A percentile compares a stretch with the other conserved stretches of the same genome.
Evolutionary conservation across 2,329 filamentous ascomycete genomes (phyloP).

Genomic region (Fusarium sp.): DNA sequence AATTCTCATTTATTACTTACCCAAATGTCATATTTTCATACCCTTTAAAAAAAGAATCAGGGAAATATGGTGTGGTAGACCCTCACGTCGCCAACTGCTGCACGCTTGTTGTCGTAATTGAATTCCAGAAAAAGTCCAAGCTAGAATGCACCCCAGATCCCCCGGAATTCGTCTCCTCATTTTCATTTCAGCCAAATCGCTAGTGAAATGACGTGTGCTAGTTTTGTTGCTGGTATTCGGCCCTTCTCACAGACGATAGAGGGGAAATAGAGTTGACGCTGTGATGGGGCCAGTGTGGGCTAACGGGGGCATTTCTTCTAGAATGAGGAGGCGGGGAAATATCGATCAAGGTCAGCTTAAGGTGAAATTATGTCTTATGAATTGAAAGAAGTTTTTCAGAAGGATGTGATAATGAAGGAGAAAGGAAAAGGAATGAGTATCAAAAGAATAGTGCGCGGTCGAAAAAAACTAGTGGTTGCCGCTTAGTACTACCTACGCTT

Average conservation of each 20-base stretch:
- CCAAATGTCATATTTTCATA: no score
- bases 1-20: no score
- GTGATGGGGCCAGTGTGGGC: neutral
- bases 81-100: neutral
- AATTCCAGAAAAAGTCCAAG: neutral
- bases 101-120: neutral
- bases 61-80: no score
- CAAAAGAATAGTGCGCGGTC: no score
- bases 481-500: no score
- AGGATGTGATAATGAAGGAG: no score
- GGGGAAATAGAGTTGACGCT: slow-evolving; percentile 30
- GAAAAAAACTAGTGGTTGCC: no score
- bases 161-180: slow-evolving; percentile 8
- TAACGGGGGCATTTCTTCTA: neutral
- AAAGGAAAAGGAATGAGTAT: no score
- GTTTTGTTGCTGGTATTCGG: slow-evolving; percentile 19
- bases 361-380: neutral
- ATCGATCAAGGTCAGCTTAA: neutral
- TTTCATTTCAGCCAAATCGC: neutral
- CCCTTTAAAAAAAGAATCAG: no score
- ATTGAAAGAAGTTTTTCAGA: neutral
- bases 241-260: slow-evolving; percentile 18
- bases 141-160: slow-evolving; percentile 6
- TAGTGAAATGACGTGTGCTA: slow-evolving; percentile 6
- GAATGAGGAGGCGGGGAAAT: slow-evolving; percentile 8